These are phyloP conservation scores for Aureobasidium sp. DNA, from an alignment of 2,329 filamentous ascomycete genomes.

Conservation along the genomic window DNA sequence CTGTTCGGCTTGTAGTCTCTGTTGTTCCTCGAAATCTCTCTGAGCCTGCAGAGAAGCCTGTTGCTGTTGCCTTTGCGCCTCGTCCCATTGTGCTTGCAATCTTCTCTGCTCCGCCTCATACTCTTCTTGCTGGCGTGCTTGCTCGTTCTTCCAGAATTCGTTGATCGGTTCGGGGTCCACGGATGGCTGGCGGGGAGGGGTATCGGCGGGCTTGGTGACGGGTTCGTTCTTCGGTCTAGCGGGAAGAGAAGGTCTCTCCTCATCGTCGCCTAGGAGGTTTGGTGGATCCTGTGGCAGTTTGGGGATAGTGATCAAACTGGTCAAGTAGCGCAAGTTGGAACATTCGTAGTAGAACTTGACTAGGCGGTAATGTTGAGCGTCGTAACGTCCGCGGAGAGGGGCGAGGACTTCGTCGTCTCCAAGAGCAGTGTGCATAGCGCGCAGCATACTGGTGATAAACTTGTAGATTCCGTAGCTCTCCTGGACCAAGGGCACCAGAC, in stretches of 20 bases:
- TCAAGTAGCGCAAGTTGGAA: constrained; percentile 93
- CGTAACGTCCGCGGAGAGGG: constrained; percentile 79
- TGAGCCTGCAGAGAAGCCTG: constrained; percentile 79
- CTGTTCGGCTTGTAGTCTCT: constrained; percentile 78
- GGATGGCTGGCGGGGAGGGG: constrained; percentile 56
- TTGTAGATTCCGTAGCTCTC: constrained; percentile 99
- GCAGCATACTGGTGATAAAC: constrained; percentile 98
- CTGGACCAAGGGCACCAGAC: constrained; percentile 85
- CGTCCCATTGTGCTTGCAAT: constrained; percentile 78
- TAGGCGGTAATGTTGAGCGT: constrained; percentile 92
- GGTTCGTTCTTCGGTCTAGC: constrained; percentile 61
- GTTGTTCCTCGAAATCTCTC: constrained; percentile 93
- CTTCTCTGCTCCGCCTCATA: constrained; percentile 92
- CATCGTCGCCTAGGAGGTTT: constrained; percentile 78
- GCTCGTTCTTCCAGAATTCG: constrained; percentile 95
- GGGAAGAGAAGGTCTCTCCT: constrained; percentile 75
- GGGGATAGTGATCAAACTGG: constrained; percentile 90
- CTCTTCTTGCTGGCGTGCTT: constrained; percentile 84
- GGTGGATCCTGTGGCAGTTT: constrained; percentile 93
- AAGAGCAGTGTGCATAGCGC: constrained; percentile 89
- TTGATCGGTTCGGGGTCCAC: constrained; percentile 91
- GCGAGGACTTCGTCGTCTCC: constrained; percentile 90
- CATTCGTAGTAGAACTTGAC: constrained; percentile 99
- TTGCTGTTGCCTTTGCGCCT: constrained; percentile 73
- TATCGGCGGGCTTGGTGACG: constrained; percentile 63